phyloP scores from a whole-genome alignment of 1,284 basidiomycete species.

The Ganoderma lingzhi region DNA sequence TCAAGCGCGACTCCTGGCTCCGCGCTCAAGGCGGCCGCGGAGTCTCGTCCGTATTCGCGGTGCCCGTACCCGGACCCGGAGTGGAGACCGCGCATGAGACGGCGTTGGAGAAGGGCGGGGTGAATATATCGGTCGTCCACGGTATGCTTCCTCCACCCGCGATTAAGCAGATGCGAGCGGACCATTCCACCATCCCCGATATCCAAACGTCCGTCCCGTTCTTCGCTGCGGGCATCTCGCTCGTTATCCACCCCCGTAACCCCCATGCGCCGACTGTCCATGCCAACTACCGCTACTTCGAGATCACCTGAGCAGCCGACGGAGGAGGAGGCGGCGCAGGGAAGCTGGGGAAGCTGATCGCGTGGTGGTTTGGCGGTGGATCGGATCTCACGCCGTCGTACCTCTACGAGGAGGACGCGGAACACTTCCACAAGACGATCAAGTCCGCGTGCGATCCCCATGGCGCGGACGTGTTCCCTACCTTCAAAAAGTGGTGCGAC shows the following conservation, averaged over 20 bases:
- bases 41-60: slow-evolving; percentile 87
- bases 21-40: slow-evolving; percentile 88
- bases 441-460: slow-evolving; percentile 83
- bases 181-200: slow-evolving; percentile 83
- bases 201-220: slow-evolving; percentile 81
- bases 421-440: slow-evolving; percentile 87
- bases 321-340: slow-evolving; percentile 44
- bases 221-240: slow-evolving; percentile 91
- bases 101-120: slow-evolving; percentile 95
- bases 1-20: slow-evolving; percentile 90
- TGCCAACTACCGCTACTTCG: slow-evolving; percentile 98
- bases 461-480: slow-evolving; percentile 74
- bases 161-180: slow-evolving; percentile 93
- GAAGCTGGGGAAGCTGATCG: slow-evolving; percentile 60
- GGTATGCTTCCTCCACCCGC: slow-evolving; percentile 91
- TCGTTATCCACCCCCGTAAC: slow-evolving; percentile 95
- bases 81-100: slow-evolving; percentile 44
- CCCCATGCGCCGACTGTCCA: slow-evolving; percentile 94
- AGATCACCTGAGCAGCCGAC: slow-evolving; percentile 70
- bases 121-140: slow-evolving; percentile 94
- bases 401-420: slow-evolving; percentile 87
- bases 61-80: slow-evolving; percentile 50
- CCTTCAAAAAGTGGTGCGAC: slow-evolving; percentile 97
- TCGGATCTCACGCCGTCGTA: slow-evolving; percentile 96
- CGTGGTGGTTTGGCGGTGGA: slow-evolving; percentile 99